These are phyloP conservation scores for Carpinus fangiana DNA, from an alignment of 306 rosid genomes.

Conservation along the genomic window DNA sequence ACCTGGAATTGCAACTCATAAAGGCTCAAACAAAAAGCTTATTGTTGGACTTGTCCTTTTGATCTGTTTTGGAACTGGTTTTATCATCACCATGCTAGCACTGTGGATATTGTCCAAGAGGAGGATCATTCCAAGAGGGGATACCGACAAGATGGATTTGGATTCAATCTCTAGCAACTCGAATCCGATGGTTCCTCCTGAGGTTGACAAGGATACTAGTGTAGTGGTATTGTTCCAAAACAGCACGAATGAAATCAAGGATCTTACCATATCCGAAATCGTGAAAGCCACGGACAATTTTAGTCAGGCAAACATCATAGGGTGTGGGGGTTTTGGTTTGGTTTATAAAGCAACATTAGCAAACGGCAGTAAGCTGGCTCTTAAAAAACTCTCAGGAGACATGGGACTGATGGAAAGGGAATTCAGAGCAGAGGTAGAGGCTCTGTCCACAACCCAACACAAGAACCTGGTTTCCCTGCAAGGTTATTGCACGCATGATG, in stretches of 20 bases:
- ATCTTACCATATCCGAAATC: slow-evolving; percentile 75
- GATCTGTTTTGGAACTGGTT: slow-evolving; percentile 49
- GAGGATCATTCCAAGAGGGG: slow-evolving; percentile 80
- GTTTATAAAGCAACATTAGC: slow-evolving; percentile 83
- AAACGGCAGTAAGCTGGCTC: slow-evolving; percentile 70
- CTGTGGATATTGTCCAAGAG: slow-evolving; percentile 84
- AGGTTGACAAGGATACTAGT: slow-evolving; percentile 64
- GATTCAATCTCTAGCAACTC: slow-evolving; percentile 63
- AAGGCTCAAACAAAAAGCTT: slow-evolving; percentile 44
- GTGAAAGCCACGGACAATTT: slow-evolving; percentile 86
- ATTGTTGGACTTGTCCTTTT: slow-evolving; percentile 44
- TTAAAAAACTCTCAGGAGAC: slow-evolving; percentile 95
- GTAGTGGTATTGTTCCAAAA: slow-evolving; percentile 80
- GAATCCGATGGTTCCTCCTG: slow-evolving; percentile 53
- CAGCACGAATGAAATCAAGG: slow-evolving; percentile 61
- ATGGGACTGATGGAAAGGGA: slow-evolving; percentile 94
- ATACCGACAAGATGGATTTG: slow-evolving; percentile 61
- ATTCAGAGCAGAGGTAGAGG: slow-evolving; percentile 91
- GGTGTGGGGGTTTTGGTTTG: slow-evolving; percentile 96
- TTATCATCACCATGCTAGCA: slow-evolving; percentile 42
- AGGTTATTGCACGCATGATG: slow-evolving; percentile 83
- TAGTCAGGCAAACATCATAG: slow-evolving; percentile 85
- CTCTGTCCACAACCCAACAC: slow-evolving; percentile 84
- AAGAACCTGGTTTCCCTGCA: slow-evolving; percentile 84
- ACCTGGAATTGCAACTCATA: slow-evolving; percentile 21